Evolutionary conservation across 768 basidiomycete species (phyloP).

Genomic region (Boletus pseudo-olivaceus): DNA sequence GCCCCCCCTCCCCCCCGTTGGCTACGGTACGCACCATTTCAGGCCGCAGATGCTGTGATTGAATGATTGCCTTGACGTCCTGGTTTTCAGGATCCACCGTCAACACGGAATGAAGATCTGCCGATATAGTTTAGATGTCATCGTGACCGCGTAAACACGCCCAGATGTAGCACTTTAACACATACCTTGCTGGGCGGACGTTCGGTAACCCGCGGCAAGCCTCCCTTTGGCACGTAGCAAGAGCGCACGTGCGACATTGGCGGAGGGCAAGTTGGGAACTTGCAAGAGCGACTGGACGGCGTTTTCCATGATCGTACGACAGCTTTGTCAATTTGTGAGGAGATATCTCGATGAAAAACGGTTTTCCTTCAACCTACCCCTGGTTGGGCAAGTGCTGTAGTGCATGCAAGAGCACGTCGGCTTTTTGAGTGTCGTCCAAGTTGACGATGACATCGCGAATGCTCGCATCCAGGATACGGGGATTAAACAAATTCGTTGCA

Average conservation of each 20-base stretch:
- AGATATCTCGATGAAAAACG: slow-evolving; percentile 1
- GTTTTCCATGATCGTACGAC: slow-evolving; percentile 66
- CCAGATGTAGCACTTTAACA: background rate
- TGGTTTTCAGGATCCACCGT: slow-evolving; percentile 63
- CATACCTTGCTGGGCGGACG: slow-evolving; percentile 64
- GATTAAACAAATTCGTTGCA: slow-evolving; percentile 66
- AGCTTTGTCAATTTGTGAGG: slow-evolving; percentile 27
- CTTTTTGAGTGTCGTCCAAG: slow-evolving; percentile 63
- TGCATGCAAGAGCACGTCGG: slow-evolving; percentile 71
- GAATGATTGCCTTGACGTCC: slow-evolving; percentile 62
- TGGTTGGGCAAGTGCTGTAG: slow-evolving; percentile 76
- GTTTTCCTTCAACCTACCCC: slow-evolving; percentile 40
- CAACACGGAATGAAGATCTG: slow-evolving; percentile 67
- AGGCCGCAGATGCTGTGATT: slow-evolving; percentile 45
- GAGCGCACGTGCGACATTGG: slow-evolving; percentile 55
- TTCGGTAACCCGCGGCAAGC: slow-evolving; percentile 54
- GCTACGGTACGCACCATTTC: slow-evolving; percentile 46
- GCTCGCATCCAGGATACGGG: slow-evolving; percentile 72
- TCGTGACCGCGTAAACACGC: background rate
- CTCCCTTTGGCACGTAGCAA: slow-evolving; percentile 65
- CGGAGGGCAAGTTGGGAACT: slow-evolving; percentile 48
- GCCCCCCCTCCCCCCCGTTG: background rate
- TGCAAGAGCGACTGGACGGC: slow-evolving; percentile 69
- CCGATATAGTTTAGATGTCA: slow-evolving; percentile 3
- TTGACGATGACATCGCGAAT: slow-evolving; percentile 62